Base-by-base conservation (phyloP, 1,284 basidiomycete genomes). In the Psilocybe mexicana region DNA sequence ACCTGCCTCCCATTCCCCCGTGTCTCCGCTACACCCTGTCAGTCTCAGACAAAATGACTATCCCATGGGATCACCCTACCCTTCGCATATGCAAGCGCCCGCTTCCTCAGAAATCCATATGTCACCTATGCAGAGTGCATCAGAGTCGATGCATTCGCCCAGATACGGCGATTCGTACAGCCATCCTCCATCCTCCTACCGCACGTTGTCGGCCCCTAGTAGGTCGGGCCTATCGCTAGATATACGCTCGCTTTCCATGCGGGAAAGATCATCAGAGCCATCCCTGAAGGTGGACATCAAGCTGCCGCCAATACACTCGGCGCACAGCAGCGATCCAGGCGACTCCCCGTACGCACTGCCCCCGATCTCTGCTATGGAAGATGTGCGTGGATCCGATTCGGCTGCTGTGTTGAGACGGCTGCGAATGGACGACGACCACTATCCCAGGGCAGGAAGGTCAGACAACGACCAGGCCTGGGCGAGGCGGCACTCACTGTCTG, bases 321-420 rank as follows among this genome's bases (percentile, higher is more conserved):
- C 76, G 8, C 69, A 76, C 11, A 52, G 60, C 28, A 57, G 65
- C 23, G 48, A 55, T 10, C 58, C 63, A 2, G 60, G 60, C 4
- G 62, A 64, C 6, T 69, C 72, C 0, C 69, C 75, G 3, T 84
- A 85, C 61, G 79, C 83, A 7, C 70, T 89, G 3, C 87, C 87
- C 1, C 86, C 87, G 0, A 89, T 90, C 58, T 85, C 87, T 3
- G 81, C 84, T 0, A 72, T 90, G 63, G 86, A 88, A 67, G 82
- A 83, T 59, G 68, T 82, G 45, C 75, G 81, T 11, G 80, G 81
- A 2, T 72, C 80, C 43, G 85, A 88, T 65, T 83, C 86, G 0
- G 80, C 83, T 10, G 80, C 85, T 6, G 86, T 90, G 2, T 69
- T 90, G 43, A 74, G 82, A 57, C 76, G 87, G 18, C 70, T 89